A percentile compares a stretch with the other conserved stretches of the same genome.
Evolutionary conservation across 1,284 basidiomycete species (phyloP).

Genomic region (Vanrija sp.): DNA sequence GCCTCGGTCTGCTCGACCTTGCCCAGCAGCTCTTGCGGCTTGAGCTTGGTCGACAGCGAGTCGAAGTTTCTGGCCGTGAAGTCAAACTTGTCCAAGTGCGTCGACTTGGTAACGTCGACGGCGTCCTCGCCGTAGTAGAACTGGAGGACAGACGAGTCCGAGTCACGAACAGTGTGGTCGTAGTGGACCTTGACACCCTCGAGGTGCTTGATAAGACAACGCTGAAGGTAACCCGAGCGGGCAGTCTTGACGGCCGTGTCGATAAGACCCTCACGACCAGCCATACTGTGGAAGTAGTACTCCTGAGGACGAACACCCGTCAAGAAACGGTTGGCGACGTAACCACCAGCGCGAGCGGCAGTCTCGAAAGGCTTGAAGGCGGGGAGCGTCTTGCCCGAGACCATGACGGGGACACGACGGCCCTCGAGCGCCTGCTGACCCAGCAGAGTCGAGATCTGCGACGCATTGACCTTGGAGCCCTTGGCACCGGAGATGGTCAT

Average conservation of each 20-base stretch:
- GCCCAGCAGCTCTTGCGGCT: conserved; percentile 60
- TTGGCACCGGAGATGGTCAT: conserved; percentile 99
- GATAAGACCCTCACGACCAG: conserved; percentile 96
- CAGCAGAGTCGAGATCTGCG: conserved; percentile 94
- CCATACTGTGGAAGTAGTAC: conserved; percentile 99
- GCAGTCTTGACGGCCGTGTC: conserved; percentile 99
- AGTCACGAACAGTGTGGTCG: conserved; percentile 95
- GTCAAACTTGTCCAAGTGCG: conserved; percentile 83
- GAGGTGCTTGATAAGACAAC: conserved; percentile 97
- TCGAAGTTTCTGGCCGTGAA: conserved; percentile 86
- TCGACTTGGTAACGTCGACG: conserved; percentile 93
- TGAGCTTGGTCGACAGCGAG: conserved; percentile 71
- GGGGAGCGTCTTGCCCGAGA: conserved; percentile 96
- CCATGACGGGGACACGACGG: conserved; percentile 97
- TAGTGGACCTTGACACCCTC: conserved; percentile 96
- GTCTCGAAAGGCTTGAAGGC: conserved; percentile 98
- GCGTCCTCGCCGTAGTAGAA: conserved; percentile 99
- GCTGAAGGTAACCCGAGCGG: conserved; percentile 95
- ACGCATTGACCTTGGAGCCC: conserved; percentile 94
- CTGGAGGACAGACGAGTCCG: conserved; percentile 88
- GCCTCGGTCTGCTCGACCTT: conserved; percentile 69
- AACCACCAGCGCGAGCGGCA: conserved; percentile 95
- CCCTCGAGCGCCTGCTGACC: conserved; percentile 98
- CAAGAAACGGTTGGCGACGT: conserved; percentile 98
- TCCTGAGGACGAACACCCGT: conserved; percentile 98